Conservation (phyloP, 2,329 filamentous ascomycete species). For the Ophiostoma fasciatum region DNA sequence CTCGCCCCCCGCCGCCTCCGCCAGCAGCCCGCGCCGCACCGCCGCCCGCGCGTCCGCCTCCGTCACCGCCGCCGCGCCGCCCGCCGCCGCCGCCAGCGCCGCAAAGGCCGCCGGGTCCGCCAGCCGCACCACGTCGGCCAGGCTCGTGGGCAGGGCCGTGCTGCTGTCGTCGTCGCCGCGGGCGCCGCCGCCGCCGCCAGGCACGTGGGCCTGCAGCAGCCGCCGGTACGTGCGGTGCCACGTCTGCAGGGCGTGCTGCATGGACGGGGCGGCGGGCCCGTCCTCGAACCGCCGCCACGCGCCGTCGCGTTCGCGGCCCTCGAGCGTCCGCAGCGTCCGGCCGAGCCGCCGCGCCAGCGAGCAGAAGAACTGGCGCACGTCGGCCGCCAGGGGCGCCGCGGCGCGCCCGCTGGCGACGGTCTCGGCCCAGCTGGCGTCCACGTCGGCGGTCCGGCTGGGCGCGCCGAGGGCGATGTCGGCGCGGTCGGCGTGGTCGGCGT, state of each 20-base stretch:
- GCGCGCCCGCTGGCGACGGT: constrained; percentile 4
- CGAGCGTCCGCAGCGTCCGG: constrained; percentile 13
- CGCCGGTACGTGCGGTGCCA: constrained; percentile 6
- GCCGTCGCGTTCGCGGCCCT: too few relatives aligned
- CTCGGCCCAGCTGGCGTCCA: constrained; percentile 10
- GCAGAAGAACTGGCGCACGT: constrained; percentile 15
- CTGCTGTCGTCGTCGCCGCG: too few relatives aligned
- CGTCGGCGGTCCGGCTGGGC: constrained; percentile 7
- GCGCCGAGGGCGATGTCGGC: constrained; percentile 10
- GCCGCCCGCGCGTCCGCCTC: constrained; percentile 13
- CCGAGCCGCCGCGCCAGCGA: constrained; percentile 17
- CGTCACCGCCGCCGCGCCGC: too few relatives aligned
- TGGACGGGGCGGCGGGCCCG: too few relatives aligned
- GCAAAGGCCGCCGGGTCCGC: constrained; percentile 15
- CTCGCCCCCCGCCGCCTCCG: constrained; percentile 28
- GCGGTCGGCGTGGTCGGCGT: background rate
- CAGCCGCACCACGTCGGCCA: constrained; percentile 18
- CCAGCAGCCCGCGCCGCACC: constrained; percentile 25
- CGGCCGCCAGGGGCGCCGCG: constrained; percentile 1
- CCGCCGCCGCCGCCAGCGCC: constrained; percentile 4
- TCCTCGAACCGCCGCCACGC: too few relatives aligned
- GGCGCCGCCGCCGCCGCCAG: background rate
- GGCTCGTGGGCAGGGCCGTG: constrained; percentile 9
- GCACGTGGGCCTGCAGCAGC: background rate
- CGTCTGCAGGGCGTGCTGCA: background rate